phyloP scores from a whole-genome alignment of 163 green algal genomes.

The Trebouxiophyceae sp. region DNA sequence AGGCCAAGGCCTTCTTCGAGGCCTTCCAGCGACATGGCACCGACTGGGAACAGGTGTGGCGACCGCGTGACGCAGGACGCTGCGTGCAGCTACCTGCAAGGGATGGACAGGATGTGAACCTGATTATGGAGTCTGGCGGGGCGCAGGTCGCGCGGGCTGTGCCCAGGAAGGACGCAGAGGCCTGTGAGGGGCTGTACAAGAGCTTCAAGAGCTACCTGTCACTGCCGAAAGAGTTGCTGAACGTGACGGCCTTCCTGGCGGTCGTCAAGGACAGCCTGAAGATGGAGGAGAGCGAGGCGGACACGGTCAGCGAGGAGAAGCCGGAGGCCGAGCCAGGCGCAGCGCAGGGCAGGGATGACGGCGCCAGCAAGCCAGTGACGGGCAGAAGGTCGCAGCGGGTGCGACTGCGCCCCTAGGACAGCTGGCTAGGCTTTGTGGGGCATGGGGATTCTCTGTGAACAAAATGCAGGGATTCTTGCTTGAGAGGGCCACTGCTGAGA shows the following conservation, averaged over 20 bases:
- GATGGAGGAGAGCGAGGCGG: conserved; percentile 10
- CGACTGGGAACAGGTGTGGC: not conserved
- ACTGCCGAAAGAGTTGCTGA: conserved; percentile 14
- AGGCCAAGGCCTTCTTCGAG: not conserved
- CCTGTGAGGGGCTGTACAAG: conserved; percentile 34
- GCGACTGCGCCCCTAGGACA: too few species aligned
- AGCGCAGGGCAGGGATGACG: too few species aligned
- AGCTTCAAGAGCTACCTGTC: conserved; percentile 38
- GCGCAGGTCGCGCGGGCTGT: conserved; percentile 5
- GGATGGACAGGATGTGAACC: too few species aligned
- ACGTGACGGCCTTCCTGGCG: conserved; percentile 34
- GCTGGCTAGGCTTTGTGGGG: too few species aligned
- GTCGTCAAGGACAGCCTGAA: conserved; percentile 37
- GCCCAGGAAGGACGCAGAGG: conserved; percentile 10
- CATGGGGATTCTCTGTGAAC: too few species aligned
- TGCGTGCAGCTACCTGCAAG: too few species aligned
- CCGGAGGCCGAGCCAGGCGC: not conserved
- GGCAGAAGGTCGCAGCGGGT: too few species aligned
- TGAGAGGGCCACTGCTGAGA: too few species aligned
- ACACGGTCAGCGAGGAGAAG: not conserved
- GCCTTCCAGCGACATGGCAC: not conserved
- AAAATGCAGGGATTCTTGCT: too few species aligned
- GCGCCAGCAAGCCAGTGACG: too few species aligned
- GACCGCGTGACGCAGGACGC: not conserved
- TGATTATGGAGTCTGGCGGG: too few species aligned